Conservation (phyloP, 2,329 filamentous ascomycete species). For the Cordyceps fumosorosea region DNA sequence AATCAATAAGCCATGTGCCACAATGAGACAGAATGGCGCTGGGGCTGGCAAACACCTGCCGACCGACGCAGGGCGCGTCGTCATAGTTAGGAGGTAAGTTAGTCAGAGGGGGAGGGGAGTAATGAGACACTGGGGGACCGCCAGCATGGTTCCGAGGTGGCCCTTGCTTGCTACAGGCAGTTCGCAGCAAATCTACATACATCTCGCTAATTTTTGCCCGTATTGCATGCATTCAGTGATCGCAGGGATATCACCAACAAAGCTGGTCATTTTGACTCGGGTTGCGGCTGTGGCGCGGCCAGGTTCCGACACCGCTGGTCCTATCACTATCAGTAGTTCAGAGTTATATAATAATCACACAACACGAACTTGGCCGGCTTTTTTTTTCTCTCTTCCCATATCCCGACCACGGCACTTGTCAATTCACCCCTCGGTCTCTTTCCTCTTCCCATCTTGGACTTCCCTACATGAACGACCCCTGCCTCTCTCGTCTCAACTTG, state of each 20-base stretch:
- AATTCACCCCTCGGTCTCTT: too few relatives aligned
- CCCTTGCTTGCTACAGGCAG: neutral
- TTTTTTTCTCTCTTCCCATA: too few relatives aligned
- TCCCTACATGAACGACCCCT: neutral
- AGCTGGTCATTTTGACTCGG: too few relatives aligned
- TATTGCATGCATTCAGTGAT: neutral
- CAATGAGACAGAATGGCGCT: neutral
- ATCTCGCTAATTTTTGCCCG: neutral
- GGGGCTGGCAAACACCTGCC: neutral
- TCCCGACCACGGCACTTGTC: too few relatives aligned
- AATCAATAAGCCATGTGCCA: neutral
- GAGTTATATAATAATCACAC: too few relatives aligned
- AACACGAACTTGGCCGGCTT: too few relatives aligned
- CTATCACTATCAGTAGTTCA: too few relatives aligned
- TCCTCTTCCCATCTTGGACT: too few relatives aligned
- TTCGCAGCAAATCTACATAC: neutral
- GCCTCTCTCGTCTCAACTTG: neutral
- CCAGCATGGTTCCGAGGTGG: neutral
- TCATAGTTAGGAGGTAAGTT: too few relatives aligned
- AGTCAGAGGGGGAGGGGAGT: neutral
- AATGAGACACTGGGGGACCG: conserved; percentile 2
- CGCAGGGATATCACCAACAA: too few relatives aligned
- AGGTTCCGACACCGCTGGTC: neutral
- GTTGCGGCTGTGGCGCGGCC: neutral
- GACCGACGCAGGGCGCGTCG: neutral